Percentiles rank a stretch among this genome's conserved stretches.
These are phyloP conservation scores for Xylariales sp. DNA, from an alignment of 2,329 filamentous ascomycete species.

Conservation along the genomic window DNA sequence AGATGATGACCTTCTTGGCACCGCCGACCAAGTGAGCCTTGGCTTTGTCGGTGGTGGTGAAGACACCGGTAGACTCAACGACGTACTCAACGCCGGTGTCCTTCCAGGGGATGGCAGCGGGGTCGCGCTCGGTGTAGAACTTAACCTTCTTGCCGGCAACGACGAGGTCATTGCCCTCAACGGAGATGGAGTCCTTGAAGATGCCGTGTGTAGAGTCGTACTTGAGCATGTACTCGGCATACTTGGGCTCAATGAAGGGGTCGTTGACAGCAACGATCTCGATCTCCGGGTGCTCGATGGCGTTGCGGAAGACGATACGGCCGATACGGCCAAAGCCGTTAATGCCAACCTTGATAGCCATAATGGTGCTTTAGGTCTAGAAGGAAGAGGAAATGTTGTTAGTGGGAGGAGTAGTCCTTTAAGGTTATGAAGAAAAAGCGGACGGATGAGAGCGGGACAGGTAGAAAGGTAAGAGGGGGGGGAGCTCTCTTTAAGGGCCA, in stretches of 20 bases:
- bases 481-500: not conserved
- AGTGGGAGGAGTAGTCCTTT: slow-evolving; percentile 11
- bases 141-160: slow-evolving; percentile 95
- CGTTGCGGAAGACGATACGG: slow-evolving; percentile 99
- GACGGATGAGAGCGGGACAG: not conserved
- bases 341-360: slow-evolving; percentile 86
- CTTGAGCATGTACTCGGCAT: slow-evolving; percentile 99
- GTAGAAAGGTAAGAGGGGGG: slow-evolving; percentile 3
- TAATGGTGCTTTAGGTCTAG: slow-evolving; percentile 48
- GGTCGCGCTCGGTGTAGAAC: slow-evolving; percentile 92
- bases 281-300: slow-evolving; percentile 88
- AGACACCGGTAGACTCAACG: slow-evolving; percentile 98
- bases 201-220: slow-evolving; percentile 97
- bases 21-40: slow-evolving; percentile 93
- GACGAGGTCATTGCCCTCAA: slow-evolving; percentile 76
- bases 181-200: slow-evolving; percentile 92
- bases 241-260: slow-evolving; percentile 97
- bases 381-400: slow-evolving; percentile 24
- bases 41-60: slow-evolving; percentile 98
- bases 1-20: slow-evolving; percentile 98
- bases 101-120: slow-evolving; percentile 87
- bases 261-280: slow-evolving; percentile 98
- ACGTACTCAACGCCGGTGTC: slow-evolving; percentile 92
- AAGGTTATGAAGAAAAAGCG: not conserved
- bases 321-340: slow-evolving; percentile 99